Base-by-base conservation (phyloP, 169 alveolate species). In the Sarcocystis neurona region DNA sequence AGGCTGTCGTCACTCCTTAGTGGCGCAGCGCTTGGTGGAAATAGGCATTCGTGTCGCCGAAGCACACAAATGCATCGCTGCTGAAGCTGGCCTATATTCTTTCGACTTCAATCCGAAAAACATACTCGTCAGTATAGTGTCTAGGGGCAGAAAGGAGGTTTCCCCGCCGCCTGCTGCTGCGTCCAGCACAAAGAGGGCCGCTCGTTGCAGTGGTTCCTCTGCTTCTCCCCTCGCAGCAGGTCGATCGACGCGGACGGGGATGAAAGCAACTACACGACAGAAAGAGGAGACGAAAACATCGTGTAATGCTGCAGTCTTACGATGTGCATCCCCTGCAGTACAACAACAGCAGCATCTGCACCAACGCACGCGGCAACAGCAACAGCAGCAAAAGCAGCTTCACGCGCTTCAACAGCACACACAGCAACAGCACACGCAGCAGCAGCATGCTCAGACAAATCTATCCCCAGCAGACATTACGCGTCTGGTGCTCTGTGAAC, bases 41-140 rank as follows among this genome's bases (percentile, higher is more conserved):
- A 0, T 85, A 2, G 37, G 90, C 84, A 30, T 47, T 0, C 84
- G 48, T 0, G 84, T 85, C 5, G 78, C 84, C 3, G 20, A 43
- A 12, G 90, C 90, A 3, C 78, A 39, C 48, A 78, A 53, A 6
- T 32, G 68, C n/a, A 78, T 85, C 37, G 90, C 90, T 0, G 75
- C 80, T 1, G 75, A 70, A 37, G 90, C 90, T 3, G 53, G 78
- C 0, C 75, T 85, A 30, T 47, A 30, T 70, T 78, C 90, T 50
- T 85, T 85, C 37, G 90, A 85, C 39, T 85, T 85, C 84, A 85
- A 85, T 43, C 90, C 90, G 41, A 85, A 85, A 58, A 85, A 85
- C 48, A 48, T 85, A 32, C 90, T 85, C n/a, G 90, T 85, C 18
- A 66, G 70, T 23, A 85, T 85, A 12, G n/a, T n/a, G n/a, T n/a